phyloP scores from a whole-genome alignment of 148 eudicot genomes.

The Cornus controversa region DNA sequence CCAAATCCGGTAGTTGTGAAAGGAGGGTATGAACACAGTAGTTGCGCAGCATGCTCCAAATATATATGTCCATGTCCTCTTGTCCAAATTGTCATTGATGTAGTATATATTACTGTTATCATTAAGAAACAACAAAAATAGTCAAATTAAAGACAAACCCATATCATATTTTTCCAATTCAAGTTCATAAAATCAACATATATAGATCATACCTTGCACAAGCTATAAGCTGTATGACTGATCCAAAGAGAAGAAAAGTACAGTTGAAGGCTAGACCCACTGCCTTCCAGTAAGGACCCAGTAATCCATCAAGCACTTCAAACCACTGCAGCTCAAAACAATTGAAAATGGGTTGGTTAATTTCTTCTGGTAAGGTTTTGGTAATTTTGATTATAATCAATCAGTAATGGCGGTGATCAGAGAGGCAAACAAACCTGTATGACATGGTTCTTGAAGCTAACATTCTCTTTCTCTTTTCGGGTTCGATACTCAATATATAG shows the following conservation, averaged over 20 bases:
- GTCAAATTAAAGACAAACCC: background rate
- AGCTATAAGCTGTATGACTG: slow-evolving; percentile 89
- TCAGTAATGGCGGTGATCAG: background rate
- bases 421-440: slow-evolving; percentile 52
- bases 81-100: slow-evolving; percentile 86
- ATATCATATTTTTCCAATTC: background rate
- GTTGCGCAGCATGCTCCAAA: slow-evolving; percentile 98
- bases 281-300: slow-evolving; percentile 95
- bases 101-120: slow-evolving; percentile 84
- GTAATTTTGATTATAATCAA: background rate
- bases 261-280: slow-evolving; percentile 76
- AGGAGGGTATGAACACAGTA: slow-evolving; percentile 75
- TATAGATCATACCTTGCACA: slow-evolving; percentile 62
- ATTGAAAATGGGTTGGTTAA: background rate
- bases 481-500: slow-evolving; percentile 72
- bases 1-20: slow-evolving; percentile 96
- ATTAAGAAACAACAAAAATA: background rate
- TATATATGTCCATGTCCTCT: slow-evolving; percentile 98
- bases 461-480: slow-evolving; percentile 86
- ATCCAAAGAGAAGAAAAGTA: slow-evolving; percentile 82
- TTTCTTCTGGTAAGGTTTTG: background rate
- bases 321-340: slow-evolving; percentile 59
- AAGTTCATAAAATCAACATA: background rate
- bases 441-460: slow-evolving; percentile 91
- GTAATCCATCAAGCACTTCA: slow-evolving; percentile 83